Base-by-base conservation (phyloP, 1,284 basidiomycete genomes). In the Rhodotorula sp. region DNA sequence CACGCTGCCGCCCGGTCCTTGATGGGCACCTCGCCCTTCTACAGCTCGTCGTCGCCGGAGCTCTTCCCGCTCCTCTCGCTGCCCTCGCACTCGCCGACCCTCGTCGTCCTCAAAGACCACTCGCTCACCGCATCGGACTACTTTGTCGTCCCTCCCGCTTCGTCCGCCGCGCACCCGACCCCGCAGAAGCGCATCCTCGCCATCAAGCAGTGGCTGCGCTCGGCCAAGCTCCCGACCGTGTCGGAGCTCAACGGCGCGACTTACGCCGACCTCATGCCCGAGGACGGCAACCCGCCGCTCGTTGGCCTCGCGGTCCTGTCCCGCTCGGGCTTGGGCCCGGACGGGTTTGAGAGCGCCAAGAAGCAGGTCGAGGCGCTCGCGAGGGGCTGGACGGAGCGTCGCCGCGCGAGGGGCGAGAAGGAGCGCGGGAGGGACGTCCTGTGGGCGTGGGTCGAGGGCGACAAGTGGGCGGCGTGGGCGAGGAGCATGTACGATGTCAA, bases 381-480 rank as follows among this genome's bases (percentile, higher is more conserved):
- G 0, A 83, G 83, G 71, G 87, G 87, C 68, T 94, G 91, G 93
- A 85, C 79, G 55, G 78, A 78, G 60, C 81, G 81, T 19, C 80
- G 81, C 79, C 63, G 45, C 34, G 68, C 45, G 49, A 19, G 34
- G 8, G 45, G 25, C 12, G 45, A 59, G 55, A 48, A 54, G 27
- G 45, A 67, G 45, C 80, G 80, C 56, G 82, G 81, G 14, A 83
- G 87, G 60, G 87, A 89, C 21, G 89, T 95, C 0, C 86, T 93
- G 64, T 96, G 94, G 81, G 86, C 89, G 13, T 91, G 89, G 88
- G 93, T 95, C 86, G 91, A 96, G 78, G 86, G 84, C 0, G 87
- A 87, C 41, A 86, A 85, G 79, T 95, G 93, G 92, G 84, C 82
- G 25, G 88, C 86, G 66, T 96, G 92, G 92, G 83, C 95, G 81